phyloP scores from a whole-genome alignment of 2,329 filamentous ascomycete species.

The Mycosphaerella sp. region DNA sequence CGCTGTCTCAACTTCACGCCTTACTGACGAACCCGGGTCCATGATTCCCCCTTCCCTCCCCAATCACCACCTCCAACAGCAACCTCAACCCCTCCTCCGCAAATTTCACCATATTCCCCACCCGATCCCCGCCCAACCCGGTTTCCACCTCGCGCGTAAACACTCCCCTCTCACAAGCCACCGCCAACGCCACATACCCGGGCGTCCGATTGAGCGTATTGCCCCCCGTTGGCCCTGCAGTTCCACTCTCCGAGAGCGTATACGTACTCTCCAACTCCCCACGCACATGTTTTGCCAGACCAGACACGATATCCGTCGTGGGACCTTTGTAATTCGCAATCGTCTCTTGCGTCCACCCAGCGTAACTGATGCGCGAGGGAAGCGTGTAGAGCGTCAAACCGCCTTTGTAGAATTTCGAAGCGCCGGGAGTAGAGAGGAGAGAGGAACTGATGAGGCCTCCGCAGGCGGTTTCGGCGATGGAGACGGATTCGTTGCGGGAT shows the following conservation, averaged over 20 bases:
- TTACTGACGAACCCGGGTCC: constrained; percentile 14
- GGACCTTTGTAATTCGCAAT: constrained; percentile 53
- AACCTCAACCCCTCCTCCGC: constrained; percentile 52
- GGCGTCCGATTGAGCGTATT: constrained; percentile 51
- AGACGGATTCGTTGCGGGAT: constrained; percentile 51
- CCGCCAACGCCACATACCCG: constrained; percentile 59
- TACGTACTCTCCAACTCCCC: constrained; percentile 52
- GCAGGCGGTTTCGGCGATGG: constrained; percentile 58
- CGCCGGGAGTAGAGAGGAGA: constrained; percentile 53
- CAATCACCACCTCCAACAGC: constrained; percentile 51
- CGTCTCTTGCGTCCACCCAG: constrained; percentile 53
- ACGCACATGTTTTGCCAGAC: constrained; percentile 52
- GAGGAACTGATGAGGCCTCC: constrained; percentile 56
- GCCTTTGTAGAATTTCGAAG: constrained; percentile 53
- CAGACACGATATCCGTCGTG: constrained; percentile 51
- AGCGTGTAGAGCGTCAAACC: constrained; percentile 59
- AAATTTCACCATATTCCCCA: constrained; percentile 58
- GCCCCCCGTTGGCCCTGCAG: constrained; percentile 58
- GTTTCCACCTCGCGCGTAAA: constrained; percentile 53
- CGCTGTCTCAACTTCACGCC: not conserved
- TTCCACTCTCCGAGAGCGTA: constrained; percentile 54
- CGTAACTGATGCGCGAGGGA: constrained; percentile 51
- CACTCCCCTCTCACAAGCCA: constrained; percentile 48
- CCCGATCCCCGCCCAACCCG: constrained; percentile 47
- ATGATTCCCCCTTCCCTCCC: constrained; percentile 23